Evolutionary conservation across 768 basidiomycete genomes (phyloP), one percentile per base, ranked within the genome.

Genomic region (Boletus edulis): DNA sequence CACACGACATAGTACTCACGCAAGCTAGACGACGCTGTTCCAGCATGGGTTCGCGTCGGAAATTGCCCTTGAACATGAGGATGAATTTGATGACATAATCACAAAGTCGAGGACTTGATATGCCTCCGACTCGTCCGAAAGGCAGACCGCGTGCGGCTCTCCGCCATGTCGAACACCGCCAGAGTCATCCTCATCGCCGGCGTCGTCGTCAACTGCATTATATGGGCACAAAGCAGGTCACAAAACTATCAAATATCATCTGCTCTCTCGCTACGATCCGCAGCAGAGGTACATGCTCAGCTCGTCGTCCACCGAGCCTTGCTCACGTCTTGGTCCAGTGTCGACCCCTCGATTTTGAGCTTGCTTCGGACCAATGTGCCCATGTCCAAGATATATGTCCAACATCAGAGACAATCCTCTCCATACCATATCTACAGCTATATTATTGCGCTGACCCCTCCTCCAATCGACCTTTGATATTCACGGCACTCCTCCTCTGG

Each of bases 401-500:
- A 3, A 58, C 70, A 11, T 74, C 86, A 14, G 72, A 76, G 5
- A 91, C 91, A 1, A 75, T 91, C 63, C 81, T 92, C 44, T 79
- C 81, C 24, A 79, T 94, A 32, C 76, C 82, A 15, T 93, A 93
- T 68, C 76, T 91, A 18, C 76, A 75, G 38, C 62, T 70, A 15
- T 94, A 92, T 69, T 94, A 86, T 65, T 94, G 91, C 69, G 71
- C 87, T 2, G 72, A 79, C 5, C 60, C 72, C 8, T 41, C 81
- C 15, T 34, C 82, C 3, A 8, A 8, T 29, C 82, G 89, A 9
- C 85, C 89, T 0, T 52, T 84, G 12, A 62, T 81, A 4, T 92
- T 94, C 71, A 60, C 67, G 3, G 83, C 76, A 39, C 80, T 94
- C 57, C 58, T 91, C 11, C 41, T 88, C 20, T 96, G 93, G 93